Evolutionary conservation across 768 basidiomycete species (phyloP), one percentile per base, ranked within the genome.

Genomic region (Cantharellus anzutake): DNA sequence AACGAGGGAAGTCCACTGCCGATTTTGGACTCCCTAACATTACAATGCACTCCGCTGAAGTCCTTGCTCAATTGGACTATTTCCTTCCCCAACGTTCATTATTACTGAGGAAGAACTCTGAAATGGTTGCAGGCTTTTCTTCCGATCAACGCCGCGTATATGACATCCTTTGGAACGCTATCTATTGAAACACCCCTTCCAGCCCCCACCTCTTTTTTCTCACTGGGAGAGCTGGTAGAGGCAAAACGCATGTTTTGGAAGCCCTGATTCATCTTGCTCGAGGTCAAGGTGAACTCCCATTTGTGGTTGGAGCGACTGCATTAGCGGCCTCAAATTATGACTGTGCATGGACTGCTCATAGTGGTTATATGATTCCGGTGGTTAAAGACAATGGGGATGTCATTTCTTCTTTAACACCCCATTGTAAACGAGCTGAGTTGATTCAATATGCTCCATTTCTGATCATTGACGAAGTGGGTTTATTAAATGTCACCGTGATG

Each of bases 381-480:
- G 20, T 20, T 48, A 20, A 48, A 7, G 44, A 48, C 20, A 48
- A 48, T 20, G 7, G 7, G 7, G 20, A 48, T 20, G 20, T 48
- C 20, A 7, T 20, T 7, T 73, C 73, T 11, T 60, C 67, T 1
- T 68, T 76, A 14, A 50, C 66, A 52, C 56, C 60, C 0, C 55
- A 62, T 50, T 64, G 68, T 53, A 56, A 68, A 1, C 63, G 69
- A 0, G 72, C 67, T 0, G 70, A 74, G 39, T 67, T 75, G n/a
- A 68, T 75, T 4, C 60, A 58, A 0, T 60, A 68, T 20, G 66
- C 71, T 0, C 42, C 64, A 1, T 58, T 71, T 0, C 67, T 74
- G 29, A 68, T 72, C 2, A 74, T 72, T 71, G 74, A 76, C 64
- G 73, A 76, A 63, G 69, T 71, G 3, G 73, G 74, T 1, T 73